Evolutionary conservation across 371 early-diverging fungal genomes (phyloP).

Genomic region (Zychaea mexicana): DNA sequence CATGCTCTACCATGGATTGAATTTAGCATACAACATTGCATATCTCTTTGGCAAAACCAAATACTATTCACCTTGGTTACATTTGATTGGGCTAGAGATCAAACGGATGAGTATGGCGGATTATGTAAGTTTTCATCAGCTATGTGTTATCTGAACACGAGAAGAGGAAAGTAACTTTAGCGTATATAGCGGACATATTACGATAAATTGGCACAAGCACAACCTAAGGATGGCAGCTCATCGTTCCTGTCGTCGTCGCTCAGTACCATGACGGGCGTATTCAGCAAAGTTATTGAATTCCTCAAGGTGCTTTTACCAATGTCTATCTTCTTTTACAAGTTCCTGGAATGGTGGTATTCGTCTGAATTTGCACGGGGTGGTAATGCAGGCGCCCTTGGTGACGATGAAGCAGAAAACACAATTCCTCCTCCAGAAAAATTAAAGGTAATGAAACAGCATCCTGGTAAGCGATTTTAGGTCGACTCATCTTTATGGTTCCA

Average conservation of each 20-base stretch:
- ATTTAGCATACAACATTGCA: conserved; percentile 70
- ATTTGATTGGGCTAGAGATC: conserved; percentile 71
- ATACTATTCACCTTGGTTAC: conserved; percentile 84
- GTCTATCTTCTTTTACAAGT: conserved; percentile 91
- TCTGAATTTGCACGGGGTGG: conserved; percentile 66
- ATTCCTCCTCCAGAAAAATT: conserved; percentile 69
- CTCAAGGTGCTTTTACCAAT: conserved; percentile 81
- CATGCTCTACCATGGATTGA: conserved; percentile 61
- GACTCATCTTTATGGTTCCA: not conserved
- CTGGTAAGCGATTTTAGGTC: not conserved
- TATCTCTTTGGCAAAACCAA: conserved; percentile 83
- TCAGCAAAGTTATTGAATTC: conserved; percentile 67
- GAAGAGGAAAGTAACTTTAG: not conserved
- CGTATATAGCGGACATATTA: conserved; percentile 38
- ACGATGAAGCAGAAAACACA: conserved; percentile 25
- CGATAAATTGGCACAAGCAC: conserved; percentile 27
- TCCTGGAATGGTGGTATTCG: conserved; percentile 95
- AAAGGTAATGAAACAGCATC: conserved; percentile 38
- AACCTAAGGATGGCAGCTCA: not conserved
- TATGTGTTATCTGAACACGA: not conserved
- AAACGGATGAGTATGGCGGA: conserved; percentile 80
- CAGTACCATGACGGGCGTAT: conserved; percentile 21
- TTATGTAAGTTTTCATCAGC: conserved; percentile 78
- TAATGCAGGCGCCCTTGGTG: conserved; percentile 32
- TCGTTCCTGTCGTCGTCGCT: conserved; percentile 20